Evolutionary conservation across 2,329 filamentous ascomycete species (phyloP).

Genomic region (Teratosphaeria destructans): DNA sequence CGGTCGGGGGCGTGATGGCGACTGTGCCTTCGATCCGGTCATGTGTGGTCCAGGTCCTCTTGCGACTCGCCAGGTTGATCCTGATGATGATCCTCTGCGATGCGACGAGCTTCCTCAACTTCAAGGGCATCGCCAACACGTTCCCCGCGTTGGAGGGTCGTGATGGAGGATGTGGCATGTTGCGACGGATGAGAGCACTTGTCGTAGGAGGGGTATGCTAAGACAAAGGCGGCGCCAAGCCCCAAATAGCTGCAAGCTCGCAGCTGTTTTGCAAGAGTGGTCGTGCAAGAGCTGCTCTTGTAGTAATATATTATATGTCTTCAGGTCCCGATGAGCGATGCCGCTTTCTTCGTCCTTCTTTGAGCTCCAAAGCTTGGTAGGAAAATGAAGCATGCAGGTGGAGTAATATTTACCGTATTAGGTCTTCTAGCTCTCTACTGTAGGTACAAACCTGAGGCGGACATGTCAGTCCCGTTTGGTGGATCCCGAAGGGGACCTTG

Average conservation of each 20-base stretch:
- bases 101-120: slow-evolving; percentile 16
- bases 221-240: neutral
- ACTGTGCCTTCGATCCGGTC: slow-evolving; percentile 48
- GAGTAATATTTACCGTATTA: no score
- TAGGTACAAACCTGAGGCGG: no score
- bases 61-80: slow-evolving; percentile 30
- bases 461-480: neutral
- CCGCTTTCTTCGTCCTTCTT: no score
- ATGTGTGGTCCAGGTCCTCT: slow-evolving; percentile 44
- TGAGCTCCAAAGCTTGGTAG: no score
- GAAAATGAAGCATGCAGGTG: no score
- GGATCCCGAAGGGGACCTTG: no score
- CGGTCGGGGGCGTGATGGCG: slow-evolving; percentile 38
- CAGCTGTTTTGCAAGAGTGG: neutral
- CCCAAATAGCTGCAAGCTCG: neutral
- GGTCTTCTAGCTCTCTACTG: no score
- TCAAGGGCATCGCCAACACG: slow-evolving; percentile 11
- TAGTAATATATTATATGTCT: neutral
- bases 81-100: slow-evolving; percentile 31
- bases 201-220: neutral
- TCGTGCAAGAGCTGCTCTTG: neutral
- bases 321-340: no score
- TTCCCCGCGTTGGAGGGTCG: neutral
- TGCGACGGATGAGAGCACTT: neutral
- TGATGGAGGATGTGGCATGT: neutral